Base-by-base conservation (phyloP, 2,329 filamentous ascomycete genomes). In the Verticillium zaregamsianum region DNA sequence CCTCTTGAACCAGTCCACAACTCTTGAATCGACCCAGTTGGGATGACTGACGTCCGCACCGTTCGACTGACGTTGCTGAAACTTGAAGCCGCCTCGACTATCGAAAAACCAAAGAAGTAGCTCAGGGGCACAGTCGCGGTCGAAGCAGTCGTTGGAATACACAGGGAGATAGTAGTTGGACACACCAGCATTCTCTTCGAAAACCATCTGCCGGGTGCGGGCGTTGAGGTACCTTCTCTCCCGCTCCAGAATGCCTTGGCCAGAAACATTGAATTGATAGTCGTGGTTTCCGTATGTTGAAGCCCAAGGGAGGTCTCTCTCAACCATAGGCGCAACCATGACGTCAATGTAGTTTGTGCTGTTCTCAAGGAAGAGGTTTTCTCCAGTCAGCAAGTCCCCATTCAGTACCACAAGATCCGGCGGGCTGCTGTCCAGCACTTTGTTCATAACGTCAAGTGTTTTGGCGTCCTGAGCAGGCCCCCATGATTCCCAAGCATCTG, bases 71-170 rank as follows among this genome's bases (percentile, higher is more conserved):
- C 64, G 66, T 64, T 74, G 69, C 63, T 81, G 80, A 66, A 80
- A 84, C 57, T 77, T 75, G 59, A 77, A 76, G 6, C 86, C 86
- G 39, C 87, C 87, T 23, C 83, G 79, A 60, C 80, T 84, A 68
- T 92, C 89, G 66, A 92, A 91, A 74, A 91, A 91, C 87, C 88
- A 92, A 1, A 92, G 75, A 1, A 91, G 69, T 52, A 81, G 66
- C 57, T 74, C 73, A 0, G 79, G 78, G 1, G 65, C 63, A 62
- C 78, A 80, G 3, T 62, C 59, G 12, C 61, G 60, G 5, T 66
- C 59, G 17, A 59, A 63, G 65, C 79, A 80, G 8, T 70, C 64
- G 4, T 68, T 59, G 1, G 73, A 68, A 54, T 79, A 79, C 1
- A 82, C 77, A 1, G 78, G 76, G 2, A 82, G 69, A 63, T 79